Percentiles rank a stretch among this genome's conserved stretches.
These are phyloP conservation scores for Penicillium corylophilum DNA, from an alignment of 2,329 filamentous ascomycete species.

Conservation along the genomic window DNA sequence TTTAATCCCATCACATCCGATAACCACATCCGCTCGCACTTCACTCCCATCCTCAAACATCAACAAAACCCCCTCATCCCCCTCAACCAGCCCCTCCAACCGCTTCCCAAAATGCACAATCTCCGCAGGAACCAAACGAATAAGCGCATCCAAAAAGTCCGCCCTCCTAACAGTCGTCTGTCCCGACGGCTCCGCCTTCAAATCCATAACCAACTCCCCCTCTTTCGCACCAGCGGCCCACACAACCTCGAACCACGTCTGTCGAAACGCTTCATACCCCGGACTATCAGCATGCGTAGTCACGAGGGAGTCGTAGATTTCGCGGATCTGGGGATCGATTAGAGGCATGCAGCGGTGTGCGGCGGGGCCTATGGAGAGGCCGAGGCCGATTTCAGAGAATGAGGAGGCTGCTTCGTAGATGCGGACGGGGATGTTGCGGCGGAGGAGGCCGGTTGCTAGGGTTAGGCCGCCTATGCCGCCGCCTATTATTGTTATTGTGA, in stretches of 20 bases:
- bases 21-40: conserved; percentile 30
- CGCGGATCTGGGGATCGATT: conserved; percentile 46
- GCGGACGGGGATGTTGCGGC: conserved; percentile 47
- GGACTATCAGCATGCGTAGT: conserved; percentile 36
- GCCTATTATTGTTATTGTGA: conserved; percentile 58
- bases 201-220: conserved; percentile 27
- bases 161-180: conserved; percentile 35
- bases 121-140: conserved; percentile 28
- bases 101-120: conserved; percentile 37
- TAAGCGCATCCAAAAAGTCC: conserved; percentile 35
- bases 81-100: conserved; percentile 19
- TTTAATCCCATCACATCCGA: conserved; percentile 40
- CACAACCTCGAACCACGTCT: conserved; percentile 37
- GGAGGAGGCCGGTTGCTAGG: conserved; percentile 53
- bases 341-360: conserved; percentile 55
- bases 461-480: conserved; percentile 59
- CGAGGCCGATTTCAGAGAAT: conserved; percentile 61
- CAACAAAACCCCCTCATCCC: conserved; percentile 16
- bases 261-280: conserved; percentile 27
- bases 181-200: conserved; percentile 32
- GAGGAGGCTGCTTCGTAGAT: conserved; percentile 58
- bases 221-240: conserved; percentile 25
- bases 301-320: conserved; percentile 33
- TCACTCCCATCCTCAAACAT: conserved; percentile 34
- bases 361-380: conserved; percentile 58